Percentiles rank a stretch among this genome's conserved stretches.
Conservation (phyloP, 2,329 filamentous ascomycete genomes). For the Diaporthe velutina region DNA sequence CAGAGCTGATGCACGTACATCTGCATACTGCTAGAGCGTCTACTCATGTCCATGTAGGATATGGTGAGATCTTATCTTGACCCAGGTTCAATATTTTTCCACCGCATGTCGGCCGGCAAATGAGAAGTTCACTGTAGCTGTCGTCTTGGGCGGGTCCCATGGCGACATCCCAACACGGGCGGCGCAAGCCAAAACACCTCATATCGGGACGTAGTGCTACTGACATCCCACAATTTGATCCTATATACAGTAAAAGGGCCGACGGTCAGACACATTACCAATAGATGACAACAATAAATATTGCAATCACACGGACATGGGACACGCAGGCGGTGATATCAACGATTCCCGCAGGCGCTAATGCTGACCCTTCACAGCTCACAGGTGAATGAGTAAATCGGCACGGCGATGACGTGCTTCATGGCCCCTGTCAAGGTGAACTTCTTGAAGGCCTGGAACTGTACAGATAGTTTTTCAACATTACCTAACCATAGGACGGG, state of each 20-base stretch:
- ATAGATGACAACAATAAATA: not conserved
- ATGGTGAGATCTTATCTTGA: not conserved
- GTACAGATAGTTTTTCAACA: not conserved
- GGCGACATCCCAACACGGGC: not conserved
- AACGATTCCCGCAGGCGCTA: not conserved
- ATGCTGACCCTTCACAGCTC: not conserved
- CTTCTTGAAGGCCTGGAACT: rapidly evolving
- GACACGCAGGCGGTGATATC: no score
- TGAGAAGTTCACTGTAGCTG: not conserved
- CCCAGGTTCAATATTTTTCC: not conserved
- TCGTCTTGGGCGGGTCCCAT: slow-evolving; percentile 23
- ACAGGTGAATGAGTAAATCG: not conserved
- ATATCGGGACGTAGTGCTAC: not conserved
- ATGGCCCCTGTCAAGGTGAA: not conserved
- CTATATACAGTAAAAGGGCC: not conserved
- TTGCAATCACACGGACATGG: not conserved
- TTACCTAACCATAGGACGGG: not conserved
- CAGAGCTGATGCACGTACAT: not conserved
- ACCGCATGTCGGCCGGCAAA: not conserved
- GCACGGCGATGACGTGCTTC: not conserved
- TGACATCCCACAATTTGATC: not conserved
- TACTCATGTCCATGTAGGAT: not conserved
- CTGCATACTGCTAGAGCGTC: not conserved
- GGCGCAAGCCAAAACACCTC: not conserved
- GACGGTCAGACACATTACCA: not conserved